These are phyloP conservation scores for Ocimum tenuiflorum DNA, from an alignment of 257 asterid species.

Conservation along the genomic window DNA sequence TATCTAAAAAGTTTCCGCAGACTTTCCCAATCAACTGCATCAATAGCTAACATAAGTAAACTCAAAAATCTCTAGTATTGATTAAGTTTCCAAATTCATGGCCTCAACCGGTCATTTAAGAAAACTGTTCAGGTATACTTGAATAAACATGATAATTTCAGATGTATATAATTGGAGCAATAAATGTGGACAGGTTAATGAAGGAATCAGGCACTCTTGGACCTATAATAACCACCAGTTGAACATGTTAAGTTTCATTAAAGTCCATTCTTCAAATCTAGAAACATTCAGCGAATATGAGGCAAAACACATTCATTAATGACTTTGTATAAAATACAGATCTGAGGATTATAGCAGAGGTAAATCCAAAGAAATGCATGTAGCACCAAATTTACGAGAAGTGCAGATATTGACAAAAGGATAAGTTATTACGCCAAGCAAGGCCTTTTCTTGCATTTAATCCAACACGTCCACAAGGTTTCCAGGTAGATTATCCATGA, in stretches of 20 bases:
- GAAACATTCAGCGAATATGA: not conserved
- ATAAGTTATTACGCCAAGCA: not conserved
- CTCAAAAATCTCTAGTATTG: not conserved
- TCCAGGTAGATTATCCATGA: not conserved
- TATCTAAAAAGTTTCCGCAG: not conserved
- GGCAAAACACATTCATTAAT: not conserved
- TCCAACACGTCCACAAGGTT: not conserved
- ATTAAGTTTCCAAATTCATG: not conserved
- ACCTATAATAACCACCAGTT: not conserved
- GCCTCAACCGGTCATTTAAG: not conserved
- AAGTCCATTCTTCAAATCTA: not conserved
- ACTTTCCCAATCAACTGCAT: not conserved
- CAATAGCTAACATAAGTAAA: not conserved
- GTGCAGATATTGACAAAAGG: not conserved
- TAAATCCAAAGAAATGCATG: not conserved
- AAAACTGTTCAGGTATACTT: not conserved
- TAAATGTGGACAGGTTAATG: not conserved
- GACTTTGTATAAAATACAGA: not conserved
- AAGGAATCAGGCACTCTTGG: not conserved
- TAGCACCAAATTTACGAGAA: not conserved
- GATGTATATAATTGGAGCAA: not conserved
- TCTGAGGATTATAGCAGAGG: not conserved
- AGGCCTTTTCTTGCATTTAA: not conserved
- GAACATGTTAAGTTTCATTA: not conserved
- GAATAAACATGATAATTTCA: not conserved